Evolutionary conservation across 2,329 filamentous ascomycete genomes (phyloP), one percentile per base, ranked within the genome.

Genomic region (Paradendryphiella salina): DNA sequence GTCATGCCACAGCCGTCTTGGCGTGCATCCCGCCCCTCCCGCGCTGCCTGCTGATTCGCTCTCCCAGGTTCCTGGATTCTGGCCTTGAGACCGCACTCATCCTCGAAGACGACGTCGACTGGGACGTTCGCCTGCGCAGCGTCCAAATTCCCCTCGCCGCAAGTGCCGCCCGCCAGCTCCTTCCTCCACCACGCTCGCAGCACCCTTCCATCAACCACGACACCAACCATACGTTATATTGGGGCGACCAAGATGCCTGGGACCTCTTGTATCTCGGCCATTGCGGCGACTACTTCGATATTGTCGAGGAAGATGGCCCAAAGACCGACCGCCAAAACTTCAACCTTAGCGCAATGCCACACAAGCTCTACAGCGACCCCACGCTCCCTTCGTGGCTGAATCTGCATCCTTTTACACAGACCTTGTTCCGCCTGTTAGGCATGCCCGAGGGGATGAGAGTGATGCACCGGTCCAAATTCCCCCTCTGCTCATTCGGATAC

Each of bases 101-200:
- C 18, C 66, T 77, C 34, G 75, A 77, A 65, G 75, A 77, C 59
- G 75, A 77, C 50, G 74, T 77, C 23, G 75, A 77, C 52, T 77
- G 73, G 72, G 75, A 77, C 54, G 73, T 77, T 32, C 75, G 71
- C 41, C 66, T 77, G 11, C 74, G 75, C 46, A 76, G 71, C 48
- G 50, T 65, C n/a, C 75, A 77, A 52, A 65, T 76, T 10, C 75
- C 75, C 4, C 65, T 72, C 5, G 73, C 74, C 7, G 73, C 75
- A 42, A 71, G 66, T 32, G 74, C 74, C 20, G 65, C 70, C 15
- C 73, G 75, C 45, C 66, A 68, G 21, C 58, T 76, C 9, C 56
- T 77, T 34, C 67, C 68, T 17, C 67, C 70, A 9, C 52, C 60
- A 15, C 62, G 54, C 21, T 46, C 57, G 21, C 52, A 54, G 47